Evolutionary conservation across 768 basidiomycete species (phyloP).

Genomic region (Brasilioporus rufonigricans): DNA sequence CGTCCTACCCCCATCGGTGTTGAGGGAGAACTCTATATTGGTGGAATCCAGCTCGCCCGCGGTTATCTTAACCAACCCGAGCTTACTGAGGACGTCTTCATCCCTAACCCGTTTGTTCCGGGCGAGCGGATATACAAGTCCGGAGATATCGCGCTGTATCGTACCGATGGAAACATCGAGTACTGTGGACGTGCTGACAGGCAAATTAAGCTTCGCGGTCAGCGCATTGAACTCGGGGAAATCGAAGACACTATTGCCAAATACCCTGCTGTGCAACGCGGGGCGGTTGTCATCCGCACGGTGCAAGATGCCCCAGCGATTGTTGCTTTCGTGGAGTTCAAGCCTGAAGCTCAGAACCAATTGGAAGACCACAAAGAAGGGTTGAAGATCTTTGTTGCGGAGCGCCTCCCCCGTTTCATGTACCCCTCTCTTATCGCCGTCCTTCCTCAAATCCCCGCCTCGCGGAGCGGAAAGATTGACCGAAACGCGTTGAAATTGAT

Average conservation of each 20-base stretch:
- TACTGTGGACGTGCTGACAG: constrained; percentile 34
- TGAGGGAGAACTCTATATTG: constrained; percentile 24
- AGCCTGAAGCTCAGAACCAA: constrained; percentile 4
- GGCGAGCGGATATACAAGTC: constrained; percentile 32
- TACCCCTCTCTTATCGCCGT: constrained; percentile 29
- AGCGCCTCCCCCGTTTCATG: constrained; percentile 33
- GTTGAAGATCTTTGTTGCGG: constrained; percentile 25
- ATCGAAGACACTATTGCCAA: constrained; percentile 32
- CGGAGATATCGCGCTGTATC: constrained; percentile 30
- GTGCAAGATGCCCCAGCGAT: constrained; percentile 30
- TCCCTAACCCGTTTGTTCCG: constrained; percentile 29
- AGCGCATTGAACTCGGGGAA: constrained; percentile 34
- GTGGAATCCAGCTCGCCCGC: constrained; percentile 20
- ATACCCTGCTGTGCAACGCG: constrained; percentile 18
- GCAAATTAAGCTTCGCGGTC: constrained; percentile 34
- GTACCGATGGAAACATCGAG: constrained; percentile 28
- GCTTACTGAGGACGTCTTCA: constrained; percentile 27
- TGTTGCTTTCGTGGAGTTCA: constrained; percentile 31
- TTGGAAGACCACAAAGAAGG: constrained; percentile 21
- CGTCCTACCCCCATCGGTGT: constrained; percentile 30
- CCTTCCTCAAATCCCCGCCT: constrained; percentile 23
- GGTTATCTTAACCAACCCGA: constrained; percentile 26
- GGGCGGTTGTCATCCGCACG: constrained; percentile 25
- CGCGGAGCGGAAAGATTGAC: constrained; percentile 30
- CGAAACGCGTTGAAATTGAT: constrained; percentile 27